Conservation (phyloP, 2,329 filamentous ascomycete genomes). For the Sarocladium oryzae region DNA sequence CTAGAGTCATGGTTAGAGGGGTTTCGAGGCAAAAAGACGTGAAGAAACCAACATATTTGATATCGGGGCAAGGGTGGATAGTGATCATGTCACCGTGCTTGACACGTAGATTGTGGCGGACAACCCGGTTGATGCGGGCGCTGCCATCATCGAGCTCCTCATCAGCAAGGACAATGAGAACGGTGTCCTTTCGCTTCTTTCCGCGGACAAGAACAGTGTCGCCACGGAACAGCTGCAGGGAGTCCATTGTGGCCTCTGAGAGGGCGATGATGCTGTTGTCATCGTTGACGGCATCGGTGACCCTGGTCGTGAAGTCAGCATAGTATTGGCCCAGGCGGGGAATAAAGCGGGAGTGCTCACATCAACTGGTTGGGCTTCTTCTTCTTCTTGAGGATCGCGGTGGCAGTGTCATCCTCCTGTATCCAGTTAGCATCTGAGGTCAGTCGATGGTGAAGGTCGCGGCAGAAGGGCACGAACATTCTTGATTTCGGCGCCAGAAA, state of each 20-base stretch:
- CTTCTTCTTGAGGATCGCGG: conserved; percentile 99
- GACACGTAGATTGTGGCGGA: conserved; percentile 95
- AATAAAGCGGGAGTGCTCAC: conserved; percentile 45
- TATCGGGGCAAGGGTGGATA: conserved; percentile 95
- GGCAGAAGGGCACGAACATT: conserved; percentile 48
- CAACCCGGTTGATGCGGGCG: conserved; percentile 95
- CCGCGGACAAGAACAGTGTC: conserved; percentile 97
- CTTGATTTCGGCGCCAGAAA: conserved; percentile 82
- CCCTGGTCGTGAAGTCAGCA: conserved; percentile 47
- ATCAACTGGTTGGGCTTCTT: conserved; percentile 99
- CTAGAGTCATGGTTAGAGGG: conserved; percentile 39
- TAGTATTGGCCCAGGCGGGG: conserved; percentile 1
- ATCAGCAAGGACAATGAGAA: conserved; percentile 93
- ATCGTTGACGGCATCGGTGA: conserved; percentile 97
- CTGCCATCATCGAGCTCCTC: conserved; percentile 97
- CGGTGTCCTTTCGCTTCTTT: conserved; percentile 99
- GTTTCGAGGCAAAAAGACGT: background rate
- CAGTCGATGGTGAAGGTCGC: background rate
- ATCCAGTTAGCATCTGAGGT: conserved; percentile 23
- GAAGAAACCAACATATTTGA: conserved; percentile 87
- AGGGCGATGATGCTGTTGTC: conserved; percentile 99
- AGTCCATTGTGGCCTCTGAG: conserved; percentile 98
- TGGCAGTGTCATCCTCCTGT: conserved; percentile 84
- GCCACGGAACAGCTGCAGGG: conserved; percentile 94
- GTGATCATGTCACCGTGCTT: conserved; percentile 98